These are phyloP conservation scores for Artemisia argyi DNA, from an alignment of 129 eudicot species.

Conservation along the genomic window DNA sequence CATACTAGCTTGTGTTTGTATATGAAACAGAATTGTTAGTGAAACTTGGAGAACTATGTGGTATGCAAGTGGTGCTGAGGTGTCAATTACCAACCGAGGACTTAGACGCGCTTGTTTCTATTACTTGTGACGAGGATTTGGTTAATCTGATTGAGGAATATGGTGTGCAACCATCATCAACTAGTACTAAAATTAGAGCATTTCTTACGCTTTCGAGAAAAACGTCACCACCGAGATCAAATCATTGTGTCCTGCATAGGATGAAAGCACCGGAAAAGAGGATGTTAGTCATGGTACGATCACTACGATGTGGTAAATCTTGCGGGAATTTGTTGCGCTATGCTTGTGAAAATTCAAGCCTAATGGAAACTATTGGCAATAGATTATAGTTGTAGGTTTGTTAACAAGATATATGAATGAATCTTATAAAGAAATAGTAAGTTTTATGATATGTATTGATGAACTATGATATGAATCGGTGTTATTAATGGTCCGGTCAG, in stretches of 20 bases:
- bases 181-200: conserved; percentile 59
- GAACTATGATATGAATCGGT: too few species aligned
- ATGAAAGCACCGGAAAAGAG: conserved; percentile 36
- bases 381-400: too few species aligned
- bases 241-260: conserved; percentile 28
- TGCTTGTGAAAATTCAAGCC: conserved; percentile 48
- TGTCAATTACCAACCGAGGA: conserved; percentile 83
- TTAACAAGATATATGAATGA: too few species aligned
- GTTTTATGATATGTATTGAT: too few species aligned
- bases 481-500: too few species aligned
- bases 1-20: not conserved
- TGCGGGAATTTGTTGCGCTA: conserved; percentile 37
- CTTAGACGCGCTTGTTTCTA: conserved; percentile 69
- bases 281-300: conserved; percentile 27
- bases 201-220: conserved; percentile 34
- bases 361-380: conserved; percentile 56
- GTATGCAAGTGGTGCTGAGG: conserved; percentile 52
- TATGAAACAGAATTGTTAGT: conserved; percentile 48
- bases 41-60: conserved; percentile 65
- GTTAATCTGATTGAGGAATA: conserved; percentile 73
- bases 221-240: conserved; percentile 27
- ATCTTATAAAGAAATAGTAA: too few species aligned
- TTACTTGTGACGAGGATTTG: conserved; percentile 76
- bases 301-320: conserved; percentile 15
- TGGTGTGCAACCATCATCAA: conserved; percentile 43